Percentiles rank a stretch among this genome's conserved stretches.
Conservation (phyloP, 805 yeast species). For the Kluyveromyces siamensis region DNA sequence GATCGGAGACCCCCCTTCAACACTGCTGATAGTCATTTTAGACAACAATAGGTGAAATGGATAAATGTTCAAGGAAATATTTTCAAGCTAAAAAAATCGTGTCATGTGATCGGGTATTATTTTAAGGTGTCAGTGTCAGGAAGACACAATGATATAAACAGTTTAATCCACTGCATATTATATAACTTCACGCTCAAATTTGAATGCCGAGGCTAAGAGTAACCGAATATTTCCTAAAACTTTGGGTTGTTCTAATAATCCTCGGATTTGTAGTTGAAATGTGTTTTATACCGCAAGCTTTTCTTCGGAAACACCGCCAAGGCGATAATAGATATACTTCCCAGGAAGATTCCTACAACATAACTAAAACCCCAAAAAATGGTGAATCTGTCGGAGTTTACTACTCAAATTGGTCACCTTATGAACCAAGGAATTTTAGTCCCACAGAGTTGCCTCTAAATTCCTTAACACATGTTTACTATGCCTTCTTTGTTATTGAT, state of each 20-base stretch:
- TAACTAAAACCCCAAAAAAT: not conserved
- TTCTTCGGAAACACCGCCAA: not conserved
- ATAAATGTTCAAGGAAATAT: not conserved
- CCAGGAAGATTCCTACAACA: not conserved
- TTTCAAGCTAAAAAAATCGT: not conserved
- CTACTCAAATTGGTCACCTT: conserved; percentile 60
- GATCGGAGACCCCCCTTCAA: not conserved
- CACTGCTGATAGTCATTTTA: no score
- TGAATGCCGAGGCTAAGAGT: not conserved
- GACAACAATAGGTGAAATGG: no score
- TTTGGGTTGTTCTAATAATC: not conserved
- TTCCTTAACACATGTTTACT: conserved; percentile 57
- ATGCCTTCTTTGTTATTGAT: conserved; percentile 65
- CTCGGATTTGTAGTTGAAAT: conserved; percentile 3
- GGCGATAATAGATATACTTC: not conserved
- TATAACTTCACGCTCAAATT: no score
- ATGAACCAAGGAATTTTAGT: conserved; percentile 45
- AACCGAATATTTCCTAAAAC: not conserved
- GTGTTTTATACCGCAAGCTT: not conserved
- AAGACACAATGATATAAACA: not conserved
- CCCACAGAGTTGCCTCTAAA: conserved; percentile 56
- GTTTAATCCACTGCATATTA: not conserved
- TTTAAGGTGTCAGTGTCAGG: not conserved
- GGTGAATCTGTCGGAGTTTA: conserved; percentile 31
- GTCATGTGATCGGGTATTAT: not conserved